Conservation (phyloP, 768 basidiomycete genomes). For the Suillus decipiens region DNA sequence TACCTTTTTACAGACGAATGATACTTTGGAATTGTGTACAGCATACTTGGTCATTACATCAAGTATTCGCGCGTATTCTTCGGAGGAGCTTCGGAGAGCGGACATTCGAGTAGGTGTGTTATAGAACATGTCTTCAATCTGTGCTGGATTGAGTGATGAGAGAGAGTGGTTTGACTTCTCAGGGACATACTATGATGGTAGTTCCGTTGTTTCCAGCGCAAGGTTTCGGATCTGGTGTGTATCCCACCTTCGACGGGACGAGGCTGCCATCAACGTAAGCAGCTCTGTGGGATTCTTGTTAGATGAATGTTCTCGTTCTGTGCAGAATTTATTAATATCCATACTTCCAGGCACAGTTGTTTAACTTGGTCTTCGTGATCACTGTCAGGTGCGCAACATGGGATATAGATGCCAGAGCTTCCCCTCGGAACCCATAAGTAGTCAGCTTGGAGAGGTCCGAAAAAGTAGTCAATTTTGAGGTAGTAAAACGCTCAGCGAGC, state of each 20-base stretch:
- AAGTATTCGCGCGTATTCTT: slow-evolving; percentile 90
- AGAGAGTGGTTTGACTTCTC: not conserved
- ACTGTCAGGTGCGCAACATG: slow-evolving; percentile 90
- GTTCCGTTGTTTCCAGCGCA: slow-evolving; percentile 96
- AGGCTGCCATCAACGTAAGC: slow-evolving; percentile 79
- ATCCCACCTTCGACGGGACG: slow-evolving; percentile 68
- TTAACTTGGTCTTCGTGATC: slow-evolving; percentile 83
- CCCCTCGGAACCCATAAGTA: slow-evolving; percentile 97
- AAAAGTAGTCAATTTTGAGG: slow-evolving; percentile 87
- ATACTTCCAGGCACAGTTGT: slow-evolving; percentile 91
- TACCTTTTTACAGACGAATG: slow-evolving; percentile 93
- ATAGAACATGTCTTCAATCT: slow-evolving; percentile 97
- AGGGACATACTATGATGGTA: slow-evolving; percentile 65
- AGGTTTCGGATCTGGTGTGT: slow-evolving; percentile 77
- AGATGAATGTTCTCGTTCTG: slow-evolving; percentile 3
- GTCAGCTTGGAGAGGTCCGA: slow-evolving; percentile 81
- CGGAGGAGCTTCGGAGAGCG: slow-evolving; percentile 79
- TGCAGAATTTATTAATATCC: slow-evolving; percentile 30
- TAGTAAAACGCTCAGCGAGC: slow-evolving; percentile 93
- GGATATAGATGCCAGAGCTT: slow-evolving; percentile 94
- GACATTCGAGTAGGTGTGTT: slow-evolving; percentile 88
- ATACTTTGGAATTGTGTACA: slow-evolving; percentile 85
- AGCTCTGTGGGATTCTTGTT: slow-evolving; percentile 51
- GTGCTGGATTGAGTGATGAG: slow-evolving; percentile 10
- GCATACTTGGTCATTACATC: slow-evolving; percentile 94